phyloP scores from a whole-genome alignment of 768 basidiomycete genomes.

The Asterophora lycoperdoides region DNA sequence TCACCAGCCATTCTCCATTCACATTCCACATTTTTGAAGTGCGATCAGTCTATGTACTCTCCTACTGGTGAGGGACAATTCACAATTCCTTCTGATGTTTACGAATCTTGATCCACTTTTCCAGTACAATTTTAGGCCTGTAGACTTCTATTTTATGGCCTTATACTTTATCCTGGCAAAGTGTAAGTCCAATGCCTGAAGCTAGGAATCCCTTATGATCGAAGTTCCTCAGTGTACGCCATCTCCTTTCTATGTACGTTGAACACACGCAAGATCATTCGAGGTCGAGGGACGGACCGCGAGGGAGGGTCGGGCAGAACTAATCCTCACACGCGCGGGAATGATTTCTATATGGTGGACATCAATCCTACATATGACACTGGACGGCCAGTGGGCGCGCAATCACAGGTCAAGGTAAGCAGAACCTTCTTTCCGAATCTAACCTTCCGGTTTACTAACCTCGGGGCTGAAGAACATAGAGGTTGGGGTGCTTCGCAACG shows the following conservation, averaged over 20 bases:
- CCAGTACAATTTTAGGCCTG: conserved; percentile 50
- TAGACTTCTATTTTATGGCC: conserved; percentile 52
- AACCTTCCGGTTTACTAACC: background rate
- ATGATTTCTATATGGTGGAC: background rate
- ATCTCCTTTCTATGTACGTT: conserved; percentile 38
- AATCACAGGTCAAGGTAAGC: conserved; percentile 3
- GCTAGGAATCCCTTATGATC: background rate
- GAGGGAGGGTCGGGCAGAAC: conserved; percentile 20
- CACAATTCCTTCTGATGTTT: background rate
- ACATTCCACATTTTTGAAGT: conserved; percentile 19
- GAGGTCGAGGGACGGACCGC: conserved; percentile 49
- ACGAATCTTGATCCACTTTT: background rate
- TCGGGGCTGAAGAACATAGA: conserved; percentile 13
- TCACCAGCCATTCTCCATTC: background rate
- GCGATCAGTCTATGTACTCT: conserved; percentile 39
- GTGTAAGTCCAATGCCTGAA: background rate
- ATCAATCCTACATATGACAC: too few species aligned
- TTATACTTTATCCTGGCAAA: conserved; percentile 29
- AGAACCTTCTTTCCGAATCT: background rate
- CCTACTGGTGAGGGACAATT: conserved; percentile 26
- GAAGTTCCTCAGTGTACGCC: conserved; percentile 32
- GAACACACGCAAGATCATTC: conserved; percentile 42
- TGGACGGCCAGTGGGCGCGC: background rate
- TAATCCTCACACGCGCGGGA: background rate
- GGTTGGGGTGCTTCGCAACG: conserved; percentile 16